Evolutionary conservation across 768 basidiomycete species (phyloP), one percentile per base, ranked within the genome.

Genomic region (Termitomyces sp.): DNA sequence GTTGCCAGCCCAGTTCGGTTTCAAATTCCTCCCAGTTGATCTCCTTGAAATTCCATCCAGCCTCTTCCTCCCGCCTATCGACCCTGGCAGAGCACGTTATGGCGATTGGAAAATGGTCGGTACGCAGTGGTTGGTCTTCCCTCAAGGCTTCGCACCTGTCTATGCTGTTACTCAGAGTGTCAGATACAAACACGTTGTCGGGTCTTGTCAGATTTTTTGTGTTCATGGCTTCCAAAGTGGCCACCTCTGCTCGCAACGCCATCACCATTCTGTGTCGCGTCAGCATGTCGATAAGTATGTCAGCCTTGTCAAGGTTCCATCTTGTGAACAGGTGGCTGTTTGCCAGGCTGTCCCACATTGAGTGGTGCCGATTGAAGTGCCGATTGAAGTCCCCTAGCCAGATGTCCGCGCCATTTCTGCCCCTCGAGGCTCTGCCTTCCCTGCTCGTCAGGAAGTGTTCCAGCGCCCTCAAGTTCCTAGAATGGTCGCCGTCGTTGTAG

Each of bases 361-460:
- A 70, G 60, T 76, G 71, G 54, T 78, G 75, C 16, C 67, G 44
- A 53, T 77, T 76, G 64, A 76, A 77, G 54, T 78, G 75, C 16
- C 67, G 44, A 53, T 77, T 76, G 64, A 76, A 77, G 59, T 77
- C 70, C 0, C 77, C 70, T 0, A 60, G 36, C 75, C 72, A 76
- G 0, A 44, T 51, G 22, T 45, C 42, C 3, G n/a, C 36, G 1
- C 36, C n/a, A 12, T 15, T 16, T n/a, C 6, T 38, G 9, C 29
- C 29, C 9, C 29, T 29, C 29, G 9, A 29, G 29, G 29, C 29
- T 29, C 29, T 16, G 5, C 35, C 35, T 16, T 36, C 18, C 38
- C 18, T 39, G 38, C 38, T 39, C 3, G 3, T 40, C 9, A 40
- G 10, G 9, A 20, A 40, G 20, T 10, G 9, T 0, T 40, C 39